Base-by-base conservation (phyloP, 495 filamentous ascomycete species). In the Physcia stellaris region DNA sequence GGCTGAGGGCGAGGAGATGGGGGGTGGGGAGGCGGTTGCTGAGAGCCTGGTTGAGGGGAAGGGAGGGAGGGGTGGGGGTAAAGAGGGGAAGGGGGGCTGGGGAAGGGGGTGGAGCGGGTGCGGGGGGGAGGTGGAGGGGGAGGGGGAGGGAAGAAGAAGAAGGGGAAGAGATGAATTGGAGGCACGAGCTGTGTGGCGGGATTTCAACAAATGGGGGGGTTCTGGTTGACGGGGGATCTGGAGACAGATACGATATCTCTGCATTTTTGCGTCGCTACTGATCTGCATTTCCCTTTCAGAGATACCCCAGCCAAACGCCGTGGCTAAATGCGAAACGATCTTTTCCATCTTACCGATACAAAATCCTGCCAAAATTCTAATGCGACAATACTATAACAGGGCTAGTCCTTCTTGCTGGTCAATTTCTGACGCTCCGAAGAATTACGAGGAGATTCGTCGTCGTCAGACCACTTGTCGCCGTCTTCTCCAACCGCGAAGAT, bases 401-500 rank as follows among this genome's bases (percentile, higher is more conserved):
- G n/a, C n/a, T n/a, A n/a, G n/a, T n/a, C n/a, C 31, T 54, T 61
- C 51, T 62, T 62, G 15, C 58, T 59, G 3, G 83, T 86, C 36
- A 94, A 66, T 42, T 73, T 70, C 24, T 70, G 63, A 39, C 68
- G 62, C 49, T 82, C 75, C 30, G 61, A 59, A 9, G 64, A 74
- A 43, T 71, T 67, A 21, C 64, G 59, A 12, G 67, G 64, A 5
- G 68, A 66, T 32, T 74, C 67, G 32, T 78, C 74, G 34, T 78
- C 76, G 32, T 83, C 82, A 20, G 71, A 74, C 59, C 73, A 82
- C 52, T 78, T 79, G 49, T 86, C 84, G 10, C 69, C 81, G 39
- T 86, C 80, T 45, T 90, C 86, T 11, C 86, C 86, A 4, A 95
- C 83, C 5, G 86, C 87, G 52, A 95, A 95, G 35, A 95, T 86